These are phyloP conservation scores for Westerdykella aurantiaca DNA, from an alignment of 2,329 filamentous ascomycete genomes.

Conservation along the genomic window DNA sequence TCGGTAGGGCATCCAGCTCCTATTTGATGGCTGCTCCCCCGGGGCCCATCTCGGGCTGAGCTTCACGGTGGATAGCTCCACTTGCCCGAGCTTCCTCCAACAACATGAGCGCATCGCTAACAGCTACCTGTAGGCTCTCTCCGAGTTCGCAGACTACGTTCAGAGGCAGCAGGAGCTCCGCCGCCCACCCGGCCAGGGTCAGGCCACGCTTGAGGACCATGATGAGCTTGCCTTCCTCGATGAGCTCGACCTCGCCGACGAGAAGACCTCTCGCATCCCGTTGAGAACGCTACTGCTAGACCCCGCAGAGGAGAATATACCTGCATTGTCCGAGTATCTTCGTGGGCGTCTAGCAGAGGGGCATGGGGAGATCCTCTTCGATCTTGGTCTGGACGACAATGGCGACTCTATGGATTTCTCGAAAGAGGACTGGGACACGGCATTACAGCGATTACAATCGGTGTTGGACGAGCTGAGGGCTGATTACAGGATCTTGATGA, in stretches of 20 bases:
- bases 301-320: slow-evolving; percentile 52
- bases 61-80: slow-evolving; percentile 1
- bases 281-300: slow-evolving; percentile 70
- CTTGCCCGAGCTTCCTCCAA: neutral
- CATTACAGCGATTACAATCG: slow-evolving; percentile 59
- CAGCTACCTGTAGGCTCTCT: slow-evolving; percentile 57
- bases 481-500: slow-evolving; percentile 76
- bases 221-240: slow-evolving; percentile 90
- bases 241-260: slow-evolving; percentile 66
- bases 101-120: slow-evolving; percentile 1
- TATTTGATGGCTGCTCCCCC: too few relatives aligned
- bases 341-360: slow-evolving; percentile 70
- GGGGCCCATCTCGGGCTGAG: neutral
- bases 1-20: slow-evolving; percentile 51
- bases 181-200: slow-evolving; percentile 35
- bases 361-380: slow-evolving; percentile 83
- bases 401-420: slow-evolving; percentile 77
- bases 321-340: slow-evolving; percentile 61
- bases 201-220: slow-evolving; percentile 56
- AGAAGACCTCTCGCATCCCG: slow-evolving; percentile 55
- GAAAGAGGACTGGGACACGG: slow-evolving; percentile 67
- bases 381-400: slow-evolving; percentile 85
- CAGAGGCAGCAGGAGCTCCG: slow-evolving; percentile 83
- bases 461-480: slow-evolving; percentile 62
- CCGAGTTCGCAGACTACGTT: slow-evolving; percentile 96